A percentile compares a stretch with the other conserved stretches of the same genome.
Evolutionary conservation across 176 grass and related monocot genomes (phyloP).

Genomic region (Coix lacrymajobi): DNA sequence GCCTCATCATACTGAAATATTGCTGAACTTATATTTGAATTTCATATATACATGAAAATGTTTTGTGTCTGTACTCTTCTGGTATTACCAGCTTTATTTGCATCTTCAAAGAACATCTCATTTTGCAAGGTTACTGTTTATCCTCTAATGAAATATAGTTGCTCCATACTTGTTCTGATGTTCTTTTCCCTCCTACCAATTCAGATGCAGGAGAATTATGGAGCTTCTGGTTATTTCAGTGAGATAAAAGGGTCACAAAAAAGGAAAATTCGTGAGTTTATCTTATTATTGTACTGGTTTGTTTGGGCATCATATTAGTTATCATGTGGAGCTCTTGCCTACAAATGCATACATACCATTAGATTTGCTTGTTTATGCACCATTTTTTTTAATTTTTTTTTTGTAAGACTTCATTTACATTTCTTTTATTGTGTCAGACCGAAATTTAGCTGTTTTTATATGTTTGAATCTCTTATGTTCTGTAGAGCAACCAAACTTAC

Average conservation of each 20-base stretch:
- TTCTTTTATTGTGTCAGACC: neutral
- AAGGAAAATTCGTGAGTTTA: constrained; percentile 63
- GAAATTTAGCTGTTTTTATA: constrained; percentile 18
- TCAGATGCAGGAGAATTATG: constrained; percentile 87
- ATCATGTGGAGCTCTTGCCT: neutral
- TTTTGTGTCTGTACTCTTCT: neutral
- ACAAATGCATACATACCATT: neutral
- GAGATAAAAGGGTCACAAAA: constrained; percentile 63
- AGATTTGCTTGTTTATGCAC: neutral
- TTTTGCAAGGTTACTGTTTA: constrained; percentile 5
- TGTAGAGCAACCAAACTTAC: constrained; percentile 72
- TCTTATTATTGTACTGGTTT: constrained; percentile 7
- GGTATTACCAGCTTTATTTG: neutral
- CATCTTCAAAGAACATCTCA: neutral
- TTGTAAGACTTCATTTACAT: neutral
- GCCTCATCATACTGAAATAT: neutral
- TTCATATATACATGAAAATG: neutral
- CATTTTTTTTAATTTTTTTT: neutral
- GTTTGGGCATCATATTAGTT: constrained; percentile 6
- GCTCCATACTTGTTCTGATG: neutral
- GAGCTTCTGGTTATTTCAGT: constrained; percentile 95
- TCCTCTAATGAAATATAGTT: neutral
- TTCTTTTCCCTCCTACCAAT: neutral
- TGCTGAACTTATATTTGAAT: neutral
- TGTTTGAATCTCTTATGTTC: neutral